Evolutionary conservation across 2,329 filamentous ascomycete species (phyloP).

Genomic region (Cladosporium austrohemisphaericum): DNA sequence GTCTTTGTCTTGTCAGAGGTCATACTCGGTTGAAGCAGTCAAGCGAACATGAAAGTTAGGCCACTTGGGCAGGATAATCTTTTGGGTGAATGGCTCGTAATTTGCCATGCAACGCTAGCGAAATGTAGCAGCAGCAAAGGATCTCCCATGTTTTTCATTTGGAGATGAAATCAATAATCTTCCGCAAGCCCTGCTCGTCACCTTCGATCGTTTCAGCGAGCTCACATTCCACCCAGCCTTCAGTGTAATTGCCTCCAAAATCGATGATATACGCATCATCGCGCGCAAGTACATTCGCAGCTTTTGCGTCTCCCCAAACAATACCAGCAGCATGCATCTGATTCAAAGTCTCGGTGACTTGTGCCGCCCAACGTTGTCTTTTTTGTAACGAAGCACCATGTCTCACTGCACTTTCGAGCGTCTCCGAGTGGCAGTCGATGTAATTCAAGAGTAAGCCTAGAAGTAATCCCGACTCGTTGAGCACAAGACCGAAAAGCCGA

Average conservation of each 20-base stretch:
- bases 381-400: background rate
- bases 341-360: background rate
- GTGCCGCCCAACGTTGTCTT: constrained; percentile 3
- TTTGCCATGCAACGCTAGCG: no score
- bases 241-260: constrained; percentile 25
- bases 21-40: no score
- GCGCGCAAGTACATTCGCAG: constrained; percentile 24
- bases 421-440: background rate
- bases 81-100: no score
- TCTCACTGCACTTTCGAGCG: background rate
- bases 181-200: constrained; percentile 23
- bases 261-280: constrained; percentile 27
- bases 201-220: constrained; percentile 23
- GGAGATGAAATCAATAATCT: constrained; percentile 18
- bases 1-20: no score
- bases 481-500: no score
- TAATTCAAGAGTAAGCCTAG: no score
- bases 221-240: constrained; percentile 26
- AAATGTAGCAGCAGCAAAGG: no score
- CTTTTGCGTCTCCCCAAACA: constrained; percentile 29
- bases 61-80: no score
- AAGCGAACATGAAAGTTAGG: no score
- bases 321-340: constrained; percentile 23
- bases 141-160: background rate
- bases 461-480: no score